These are phyloP conservation scores for Saprolegnia parasitica DNA, from an alignment of 352 stramenopile species.

Conservation along the genomic window DNA sequence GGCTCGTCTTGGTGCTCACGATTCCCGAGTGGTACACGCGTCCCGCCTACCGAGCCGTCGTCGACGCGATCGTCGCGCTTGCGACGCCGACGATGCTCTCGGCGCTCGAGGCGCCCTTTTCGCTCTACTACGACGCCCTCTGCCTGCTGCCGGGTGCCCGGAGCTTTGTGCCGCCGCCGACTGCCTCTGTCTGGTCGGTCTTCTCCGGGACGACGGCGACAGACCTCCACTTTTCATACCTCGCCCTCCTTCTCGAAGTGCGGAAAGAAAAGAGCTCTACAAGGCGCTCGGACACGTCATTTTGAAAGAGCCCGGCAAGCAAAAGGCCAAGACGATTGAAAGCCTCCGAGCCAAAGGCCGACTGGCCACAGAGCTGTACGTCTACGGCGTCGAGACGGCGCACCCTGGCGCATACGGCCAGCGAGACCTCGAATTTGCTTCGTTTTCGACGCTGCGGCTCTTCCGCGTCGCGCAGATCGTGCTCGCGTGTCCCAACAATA, in stretches of 20 bases:
- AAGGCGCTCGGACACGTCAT: slow-evolving; percentile 27
- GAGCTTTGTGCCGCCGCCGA: slow-evolving; percentile 18
- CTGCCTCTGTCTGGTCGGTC: background rate
- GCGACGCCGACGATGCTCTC: background rate
- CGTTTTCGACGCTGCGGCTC: slow-evolving; percentile 9
- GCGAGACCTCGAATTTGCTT: slow-evolving; percentile 17
- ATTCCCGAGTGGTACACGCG: slow-evolving; percentile 18
- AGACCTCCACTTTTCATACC: slow-evolving; percentile 17
- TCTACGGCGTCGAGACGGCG: slow-evolving; percentile 27
- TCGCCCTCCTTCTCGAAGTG: slow-evolving; percentile 24
- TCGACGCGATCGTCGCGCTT: slow-evolving; percentile 10
- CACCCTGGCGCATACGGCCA: slow-evolving; percentile 23
- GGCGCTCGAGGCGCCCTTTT: slow-evolving; percentile 22
- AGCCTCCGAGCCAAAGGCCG: slow-evolving; percentile 26
- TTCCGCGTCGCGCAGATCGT: slow-evolving; percentile 21
- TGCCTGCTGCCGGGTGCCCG: background rate
- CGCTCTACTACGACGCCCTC: slow-evolving; percentile 21
- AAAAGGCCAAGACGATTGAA: slow-evolving; percentile 24
- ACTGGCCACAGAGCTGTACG: slow-evolving; percentile 27
- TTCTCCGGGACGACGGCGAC: background rate
- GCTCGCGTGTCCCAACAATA: background rate
- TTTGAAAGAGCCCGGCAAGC: slow-evolving; percentile 21
- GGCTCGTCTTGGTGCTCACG: slow-evolving; percentile 18
- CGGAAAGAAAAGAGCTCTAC: slow-evolving; percentile 29
- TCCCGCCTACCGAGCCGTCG: slow-evolving; percentile 11